Evolutionary conservation across 176 grass and related monocot species (phyloP), one percentile per base, ranked within the genome.

Genomic region (Bolboschoenus planiculmis): DNA sequence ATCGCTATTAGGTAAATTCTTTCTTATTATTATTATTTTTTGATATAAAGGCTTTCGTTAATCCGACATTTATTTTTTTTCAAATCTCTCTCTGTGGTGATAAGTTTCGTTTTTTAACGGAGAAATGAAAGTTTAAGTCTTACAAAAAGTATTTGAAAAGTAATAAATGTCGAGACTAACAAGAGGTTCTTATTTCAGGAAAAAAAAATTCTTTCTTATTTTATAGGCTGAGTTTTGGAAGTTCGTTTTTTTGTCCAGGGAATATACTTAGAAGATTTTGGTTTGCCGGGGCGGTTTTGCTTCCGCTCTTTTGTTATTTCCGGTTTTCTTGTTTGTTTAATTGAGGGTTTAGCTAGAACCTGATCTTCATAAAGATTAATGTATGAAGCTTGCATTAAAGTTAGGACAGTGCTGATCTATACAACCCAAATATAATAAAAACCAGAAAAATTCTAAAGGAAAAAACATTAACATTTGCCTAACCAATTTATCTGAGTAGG

Each of bases 1-100:
- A 90, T 86, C 76, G 16, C 26, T 67, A 13, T 68, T 66, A 84
- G 87, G 81, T 87, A 53, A 81, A 18, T 53, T 27, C 84, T 56
- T 44, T n/a, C n/a, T n/a, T n/a, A n/a, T n/a, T n/a, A n/a, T n/a
- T n/a, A n/a, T n/a, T n/a, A n/a, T n/a, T n/a, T n/a, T n/a, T n/a
- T n/a, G n/a, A n/a, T n/a, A n/a, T n/a, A n/a, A n/a, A n/a, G n/a
- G n/a, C n/a, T n/a, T n/a, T n/a, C n/a, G n/a, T n/a, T n/a, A n/a
- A n/a, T n/a, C n/a, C n/a, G n/a, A n/a, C n/a, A n/a, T n/a, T n/a
- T n/a, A n/a, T n/a, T n/a, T n/a, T n/a, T n/a, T n/a, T n/a, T n/a
- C n/a, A n/a, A n/a, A n/a, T n/a, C n/a, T n/a, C n/a, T n/a, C n/a
- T n/a, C n/a, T n/a, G n/a, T n/a, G n/a, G n/a, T n/a, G n/a, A n/a